Percentiles rank a stretch among this genome's conserved stretches.
Conservation (phyloP, 2,329 filamentous ascomycete species). For the Colletotrichum sublineola region DNA sequence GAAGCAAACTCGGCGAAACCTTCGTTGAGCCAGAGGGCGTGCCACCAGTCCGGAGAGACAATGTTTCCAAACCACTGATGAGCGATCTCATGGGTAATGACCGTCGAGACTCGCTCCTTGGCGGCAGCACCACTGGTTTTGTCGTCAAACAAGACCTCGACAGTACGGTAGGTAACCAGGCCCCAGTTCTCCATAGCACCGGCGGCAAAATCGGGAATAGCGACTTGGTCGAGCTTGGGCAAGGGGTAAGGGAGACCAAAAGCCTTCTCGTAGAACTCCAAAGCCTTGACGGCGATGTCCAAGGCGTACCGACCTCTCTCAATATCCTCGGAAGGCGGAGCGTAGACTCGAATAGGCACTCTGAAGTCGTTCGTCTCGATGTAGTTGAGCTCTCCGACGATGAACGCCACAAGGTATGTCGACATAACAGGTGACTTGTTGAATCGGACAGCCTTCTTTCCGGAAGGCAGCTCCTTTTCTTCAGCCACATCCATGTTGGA, state of each 20-base stretch:
- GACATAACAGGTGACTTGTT: slow-evolving; percentile 95
- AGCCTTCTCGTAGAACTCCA: slow-evolving; percentile 95
- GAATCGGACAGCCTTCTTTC: slow-evolving; percentile 89
- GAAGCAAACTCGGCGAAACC: slow-evolving; percentile 75
- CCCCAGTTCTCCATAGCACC: slow-evolving; percentile 97
- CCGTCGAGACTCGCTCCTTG: slow-evolving; percentile 94
- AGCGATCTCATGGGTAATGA: slow-evolving; percentile 95
- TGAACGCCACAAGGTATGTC: slow-evolving; percentile 93
- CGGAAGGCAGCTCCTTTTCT: slow-evolving; percentile 64
- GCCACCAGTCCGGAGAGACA: slow-evolving; percentile 99
- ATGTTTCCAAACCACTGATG: slow-evolving; percentile 99
- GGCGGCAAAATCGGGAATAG: slow-evolving; percentile 94
- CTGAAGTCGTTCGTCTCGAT: slow-evolving; percentile 94
- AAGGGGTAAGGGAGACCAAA: slow-evolving; percentile 90
- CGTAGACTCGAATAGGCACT: slow-evolving; percentile 93
- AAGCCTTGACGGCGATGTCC: slow-evolving; percentile 87
- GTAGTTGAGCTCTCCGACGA: slow-evolving; percentile 93
- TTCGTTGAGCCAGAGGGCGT: slow-evolving; percentile 96
- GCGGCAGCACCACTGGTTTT: slow-evolving; percentile 89
- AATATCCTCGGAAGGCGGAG: slow-evolving; percentile 89
- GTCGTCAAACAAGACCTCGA: slow-evolving; percentile 91
- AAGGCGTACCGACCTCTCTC: slow-evolving; percentile 93
- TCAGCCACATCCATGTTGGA: slow-evolving; percentile 96
- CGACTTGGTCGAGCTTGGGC: slow-evolving; percentile 97
- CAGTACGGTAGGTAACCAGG: slow-evolving; percentile 92